Percentiles rank a stretch among this genome's conserved stretches.
Evolutionary conservation across 495 filamentous ascomycete species (phyloP).

Genomic region (Penicillium alfredii): DNA sequence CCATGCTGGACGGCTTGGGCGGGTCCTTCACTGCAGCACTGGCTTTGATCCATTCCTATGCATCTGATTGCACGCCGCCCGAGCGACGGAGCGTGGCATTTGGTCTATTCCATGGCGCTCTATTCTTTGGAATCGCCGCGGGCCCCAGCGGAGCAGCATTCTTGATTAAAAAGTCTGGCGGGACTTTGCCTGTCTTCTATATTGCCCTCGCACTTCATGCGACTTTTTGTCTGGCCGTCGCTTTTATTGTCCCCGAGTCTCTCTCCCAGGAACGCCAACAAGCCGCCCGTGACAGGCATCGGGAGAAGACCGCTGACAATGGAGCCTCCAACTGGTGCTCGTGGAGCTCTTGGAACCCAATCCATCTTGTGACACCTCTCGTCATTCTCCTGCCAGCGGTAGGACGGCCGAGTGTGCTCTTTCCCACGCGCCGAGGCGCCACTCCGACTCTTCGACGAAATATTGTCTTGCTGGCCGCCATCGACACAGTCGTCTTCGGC

Average conservation of each 20-base stretch:
- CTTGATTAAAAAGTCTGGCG: constrained; percentile 63
- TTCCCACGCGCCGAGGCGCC: constrained; percentile 58
- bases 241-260: constrained; percentile 74
- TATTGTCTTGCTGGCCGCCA: constrained; percentile 67
- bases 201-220: constrained; percentile 63
- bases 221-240: constrained; percentile 62
- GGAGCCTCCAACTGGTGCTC: constrained; percentile 14
- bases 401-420: constrained; percentile 47
- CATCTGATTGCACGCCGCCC: constrained; percentile 77
- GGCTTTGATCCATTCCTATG: constrained; percentile 78
- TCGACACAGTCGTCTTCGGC: constrained; percentile 74
- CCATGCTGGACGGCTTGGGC: constrained; percentile 69
- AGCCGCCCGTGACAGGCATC: constrained; percentile 61
- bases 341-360: constrained; percentile 30
- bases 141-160: constrained; percentile 77
- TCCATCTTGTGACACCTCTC: constrained; percentile 68
- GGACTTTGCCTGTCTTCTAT: constrained; percentile 71
- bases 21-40: constrained; percentile 82
- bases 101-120: constrained; percentile 78
- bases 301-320: constrained; percentile 13
- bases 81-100: constrained; percentile 77
- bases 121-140: constrained; percentile 80
- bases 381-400: constrained; percentile 72
- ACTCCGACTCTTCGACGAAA: constrained; percentile 64
- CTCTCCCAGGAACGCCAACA: constrained; percentile 61